Percentiles rank a stretch among this genome's conserved stretches.
These are phyloP conservation scores for Angomonas ambiguus DNA, from an alignment of 208 protist species.

Conservation along the genomic window DNA sequence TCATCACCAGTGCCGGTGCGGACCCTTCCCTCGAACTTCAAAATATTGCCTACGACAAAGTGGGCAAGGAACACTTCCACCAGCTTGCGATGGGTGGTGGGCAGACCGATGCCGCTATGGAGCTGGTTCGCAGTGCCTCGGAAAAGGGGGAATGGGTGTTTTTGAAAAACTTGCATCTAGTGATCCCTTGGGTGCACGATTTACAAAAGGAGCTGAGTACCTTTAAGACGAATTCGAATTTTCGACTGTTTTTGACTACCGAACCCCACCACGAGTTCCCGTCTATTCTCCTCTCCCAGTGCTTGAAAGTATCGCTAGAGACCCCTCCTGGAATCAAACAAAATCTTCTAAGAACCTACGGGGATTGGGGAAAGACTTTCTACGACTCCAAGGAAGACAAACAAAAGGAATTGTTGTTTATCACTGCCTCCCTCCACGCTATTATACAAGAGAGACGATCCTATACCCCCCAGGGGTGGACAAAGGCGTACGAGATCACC, in stretches of 20 bases:
- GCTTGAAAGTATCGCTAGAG: constrained; percentile 96
- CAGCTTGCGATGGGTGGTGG: constrained; percentile 96
- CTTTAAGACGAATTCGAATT: constrained; percentile 81
- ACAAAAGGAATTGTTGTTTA: constrained; percentile 91
- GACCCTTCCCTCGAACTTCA: constrained; percentile 95
- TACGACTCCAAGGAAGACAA: constrained; percentile 51
- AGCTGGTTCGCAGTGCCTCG: constrained; percentile 62
- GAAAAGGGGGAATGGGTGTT: constrained; percentile 92
- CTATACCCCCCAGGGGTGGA: constrained; percentile 97
- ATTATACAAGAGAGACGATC: constrained; percentile 96
- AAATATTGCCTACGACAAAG: constrained; percentile 65
- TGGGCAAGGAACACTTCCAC: constrained; percentile 82
- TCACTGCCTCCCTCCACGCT: constrained; percentile 94
- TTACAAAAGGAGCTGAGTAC: constrained; percentile 92
- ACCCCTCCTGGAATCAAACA: constrained; percentile 94
- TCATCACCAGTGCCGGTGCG: constrained; percentile 94
- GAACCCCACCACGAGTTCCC: constrained; percentile 95
- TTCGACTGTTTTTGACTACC: constrained; percentile 95
- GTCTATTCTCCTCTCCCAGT: constrained; percentile 91
- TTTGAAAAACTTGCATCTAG: constrained; percentile 97
- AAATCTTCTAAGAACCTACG: constrained; percentile 94
- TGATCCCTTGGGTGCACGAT: constrained; percentile 90
- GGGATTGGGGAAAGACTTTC: constrained; percentile 62
- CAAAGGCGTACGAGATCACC: constrained; percentile 97
- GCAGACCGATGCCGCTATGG: constrained; percentile 90